Conservation (phyloP, 768 basidiomycete species). For the Tricholoma sp. region DNA sequence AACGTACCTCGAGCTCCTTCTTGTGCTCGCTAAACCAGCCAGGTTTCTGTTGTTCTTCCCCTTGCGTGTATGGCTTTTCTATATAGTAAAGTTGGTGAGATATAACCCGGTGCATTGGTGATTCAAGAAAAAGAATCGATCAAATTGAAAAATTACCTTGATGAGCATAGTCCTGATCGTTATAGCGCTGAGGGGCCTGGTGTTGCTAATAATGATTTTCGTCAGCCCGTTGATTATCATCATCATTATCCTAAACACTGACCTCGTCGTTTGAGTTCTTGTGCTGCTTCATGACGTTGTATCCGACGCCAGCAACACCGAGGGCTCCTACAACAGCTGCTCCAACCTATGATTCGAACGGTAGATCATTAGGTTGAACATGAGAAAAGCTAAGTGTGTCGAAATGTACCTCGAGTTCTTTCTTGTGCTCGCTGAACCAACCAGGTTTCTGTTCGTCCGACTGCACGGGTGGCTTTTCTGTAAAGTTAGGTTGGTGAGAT, state of each 20-base stretch:
- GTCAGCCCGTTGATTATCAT: too few species aligned
- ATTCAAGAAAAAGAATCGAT: neutral
- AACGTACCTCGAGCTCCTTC: constrained; percentile 50
- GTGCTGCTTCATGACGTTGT: neutral
- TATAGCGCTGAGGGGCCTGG: constrained; percentile 16
- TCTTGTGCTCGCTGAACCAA: too few species aligned
- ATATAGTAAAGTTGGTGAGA: neutral
- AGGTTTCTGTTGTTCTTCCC: constrained; percentile 44
- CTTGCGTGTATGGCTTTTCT: neutral
- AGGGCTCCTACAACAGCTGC: neutral
- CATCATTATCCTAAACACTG: too few species aligned
- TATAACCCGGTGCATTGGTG: neutral
- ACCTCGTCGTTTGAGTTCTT: neutral
- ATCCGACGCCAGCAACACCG: neutral
- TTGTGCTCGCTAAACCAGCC: constrained; percentile 55
- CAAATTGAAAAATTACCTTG: constrained; percentile 6
- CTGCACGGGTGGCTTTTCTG: too few species aligned
- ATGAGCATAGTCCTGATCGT: constrained; percentile 13
- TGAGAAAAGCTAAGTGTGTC: too few species aligned
- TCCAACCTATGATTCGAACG: neutral
- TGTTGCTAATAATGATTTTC: neutral
- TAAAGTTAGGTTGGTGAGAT: too few species aligned
- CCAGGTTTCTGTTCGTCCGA: too few species aligned
- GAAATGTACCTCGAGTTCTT: too few species aligned
- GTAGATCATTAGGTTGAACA: too few species aligned